Conservation (phyloP, 1,284 basidiomycete genomes). For the Cryptococcus sp. region DNA sequence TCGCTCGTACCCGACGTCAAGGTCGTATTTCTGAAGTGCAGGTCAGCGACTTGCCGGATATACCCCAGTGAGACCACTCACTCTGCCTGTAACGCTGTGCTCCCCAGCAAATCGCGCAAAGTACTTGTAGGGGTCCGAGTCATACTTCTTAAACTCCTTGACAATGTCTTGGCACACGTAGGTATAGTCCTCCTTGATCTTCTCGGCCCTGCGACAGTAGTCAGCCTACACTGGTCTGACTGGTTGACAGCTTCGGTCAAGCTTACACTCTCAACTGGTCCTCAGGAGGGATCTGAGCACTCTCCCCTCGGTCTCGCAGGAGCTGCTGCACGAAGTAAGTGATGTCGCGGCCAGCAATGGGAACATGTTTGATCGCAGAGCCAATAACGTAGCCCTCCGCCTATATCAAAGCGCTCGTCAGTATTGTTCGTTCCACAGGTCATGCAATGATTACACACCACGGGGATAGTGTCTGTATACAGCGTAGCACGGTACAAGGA, state of each 20-base stretch:
- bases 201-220: conserved; percentile 61
- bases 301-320: conserved; percentile 92
- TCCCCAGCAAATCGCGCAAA: conserved; percentile 93
- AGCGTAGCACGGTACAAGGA: not conserved
- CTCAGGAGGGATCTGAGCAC: conserved; percentile 85
- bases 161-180: conserved; percentile 99
- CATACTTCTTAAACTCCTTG: conserved; percentile 97
- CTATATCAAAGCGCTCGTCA: conserved; percentile 6
- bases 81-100: conserved; percentile 85
- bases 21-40: conserved; percentile 68
- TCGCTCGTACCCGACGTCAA: conserved; percentile 97
- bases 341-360: conserved; percentile 96
- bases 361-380: conserved; percentile 98
- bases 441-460: conserved; percentile 22
- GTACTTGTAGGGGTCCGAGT: conserved; percentile 92
- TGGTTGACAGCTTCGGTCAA: no score
- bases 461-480: conserved; percentile 49
- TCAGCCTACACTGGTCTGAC: not conserved
- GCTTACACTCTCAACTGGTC: conserved; percentile 76
- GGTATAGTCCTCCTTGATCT: conserved; percentile 97
- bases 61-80: conserved; percentile 50
- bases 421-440: not conserved
- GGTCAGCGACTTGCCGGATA: conserved; percentile 1
- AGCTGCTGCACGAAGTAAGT: conserved; percentile 96
- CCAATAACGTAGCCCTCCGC: conserved; percentile 99